These are phyloP conservation scores for Rasamsonia emersonii DNA, from an alignment of 2,329 filamentous ascomycete genomes.

Conservation along the genomic window DNA sequence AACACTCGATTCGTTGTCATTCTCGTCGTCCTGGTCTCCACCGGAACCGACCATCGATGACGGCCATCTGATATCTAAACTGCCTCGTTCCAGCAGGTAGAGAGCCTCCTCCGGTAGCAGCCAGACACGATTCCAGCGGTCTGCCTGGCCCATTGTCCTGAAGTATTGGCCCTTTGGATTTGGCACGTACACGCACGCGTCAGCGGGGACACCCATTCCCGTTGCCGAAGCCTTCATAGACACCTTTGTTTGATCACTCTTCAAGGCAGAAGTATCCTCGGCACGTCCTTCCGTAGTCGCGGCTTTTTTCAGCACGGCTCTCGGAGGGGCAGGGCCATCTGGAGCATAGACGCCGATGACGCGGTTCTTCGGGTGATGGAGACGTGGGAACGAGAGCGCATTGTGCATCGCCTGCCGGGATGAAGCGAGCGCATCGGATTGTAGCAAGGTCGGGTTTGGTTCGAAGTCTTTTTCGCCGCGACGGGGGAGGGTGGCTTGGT, in stretches of 20 bases:
- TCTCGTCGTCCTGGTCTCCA: slow-evolving; percentile 37
- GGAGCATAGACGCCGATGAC: slow-evolving; percentile 67
- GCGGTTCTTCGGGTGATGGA: slow-evolving; percentile 60
- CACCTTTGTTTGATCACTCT: slow-evolving; percentile 11
- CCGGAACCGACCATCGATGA: slow-evolving; percentile 23
- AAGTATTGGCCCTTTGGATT: slow-evolving; percentile 64
- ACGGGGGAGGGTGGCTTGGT: slow-evolving; percentile 56
- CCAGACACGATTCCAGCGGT: slow-evolving; percentile 63
- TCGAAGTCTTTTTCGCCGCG: slow-evolving; percentile 98
- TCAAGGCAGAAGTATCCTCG: slow-evolving; percentile 11
- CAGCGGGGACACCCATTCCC: slow-evolving; percentile 17
- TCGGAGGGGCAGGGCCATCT: slow-evolving; percentile 32
- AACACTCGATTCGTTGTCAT: slow-evolving; percentile 57
- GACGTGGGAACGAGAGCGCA: slow-evolving; percentile 67
- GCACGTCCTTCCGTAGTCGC: not conserved
- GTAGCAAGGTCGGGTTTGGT: slow-evolving; percentile 75
- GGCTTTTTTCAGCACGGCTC: not conserved
- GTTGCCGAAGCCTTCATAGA: slow-evolving; percentile 5
- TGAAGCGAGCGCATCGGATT: slow-evolving; percentile 67
- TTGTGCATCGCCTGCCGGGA: slow-evolving; percentile 84
- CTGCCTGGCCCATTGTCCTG: slow-evolving; percentile 65
- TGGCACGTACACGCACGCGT: slow-evolving; percentile 55
- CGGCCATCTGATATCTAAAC: slow-evolving; percentile 80
- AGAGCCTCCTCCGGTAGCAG: slow-evolving; percentile 85
- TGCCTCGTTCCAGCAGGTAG: slow-evolving; percentile 80